phyloP scores from a whole-genome alignment of 1,139 yeast species.

The Yamadazyma spencermartinsiae region DNA sequence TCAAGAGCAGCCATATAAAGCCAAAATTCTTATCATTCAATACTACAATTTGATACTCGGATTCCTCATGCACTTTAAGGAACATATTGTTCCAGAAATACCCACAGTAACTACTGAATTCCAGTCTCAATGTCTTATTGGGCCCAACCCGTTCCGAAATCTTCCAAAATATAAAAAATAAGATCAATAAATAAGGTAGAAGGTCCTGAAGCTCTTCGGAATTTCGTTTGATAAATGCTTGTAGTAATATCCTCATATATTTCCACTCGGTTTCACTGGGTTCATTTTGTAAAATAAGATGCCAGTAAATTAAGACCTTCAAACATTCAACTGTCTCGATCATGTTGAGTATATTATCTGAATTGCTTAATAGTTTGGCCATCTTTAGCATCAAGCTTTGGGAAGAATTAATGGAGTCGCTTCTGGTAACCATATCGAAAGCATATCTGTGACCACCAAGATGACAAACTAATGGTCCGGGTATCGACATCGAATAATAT shows the following conservation, averaged over 20 bases:
- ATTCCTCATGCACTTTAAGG: constrained; percentile 7
- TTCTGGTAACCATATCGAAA: constrained; percentile 28
- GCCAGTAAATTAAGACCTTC: constrained; percentile 32
- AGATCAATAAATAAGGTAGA: constrained; percentile 22
- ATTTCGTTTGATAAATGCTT: constrained; percentile 10
- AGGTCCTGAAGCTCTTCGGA: constrained; percentile 7
- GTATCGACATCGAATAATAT: constrained; percentile 18
- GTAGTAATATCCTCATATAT: constrained; percentile 12
- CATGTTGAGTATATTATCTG: background rate
- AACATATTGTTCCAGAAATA: constrained; percentile 13
- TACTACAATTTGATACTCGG: constrained; percentile 5
- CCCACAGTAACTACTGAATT: constrained; percentile 10
- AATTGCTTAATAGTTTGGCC: constrained; percentile 15
- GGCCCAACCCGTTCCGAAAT: constrained; percentile 9
- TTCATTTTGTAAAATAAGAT: constrained; percentile 29
- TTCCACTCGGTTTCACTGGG: constrained; percentile 22
- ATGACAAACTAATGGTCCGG: constrained; percentile 21
- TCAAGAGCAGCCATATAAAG: constrained; percentile 9
- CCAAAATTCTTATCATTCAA: constrained; percentile 7
- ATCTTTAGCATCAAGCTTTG: constrained; percentile 20
- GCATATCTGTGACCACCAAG: constrained; percentile 23
- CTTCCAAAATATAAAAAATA: constrained; percentile 20
- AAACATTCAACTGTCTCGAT: constrained; percentile 22
- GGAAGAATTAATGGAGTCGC: constrained; percentile 18
- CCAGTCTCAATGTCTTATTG: background rate